These are phyloP conservation scores for Phytophthora rubi DNA, from an alignment of 352 stramenopile genomes.

Conservation along the genomic window DNA sequence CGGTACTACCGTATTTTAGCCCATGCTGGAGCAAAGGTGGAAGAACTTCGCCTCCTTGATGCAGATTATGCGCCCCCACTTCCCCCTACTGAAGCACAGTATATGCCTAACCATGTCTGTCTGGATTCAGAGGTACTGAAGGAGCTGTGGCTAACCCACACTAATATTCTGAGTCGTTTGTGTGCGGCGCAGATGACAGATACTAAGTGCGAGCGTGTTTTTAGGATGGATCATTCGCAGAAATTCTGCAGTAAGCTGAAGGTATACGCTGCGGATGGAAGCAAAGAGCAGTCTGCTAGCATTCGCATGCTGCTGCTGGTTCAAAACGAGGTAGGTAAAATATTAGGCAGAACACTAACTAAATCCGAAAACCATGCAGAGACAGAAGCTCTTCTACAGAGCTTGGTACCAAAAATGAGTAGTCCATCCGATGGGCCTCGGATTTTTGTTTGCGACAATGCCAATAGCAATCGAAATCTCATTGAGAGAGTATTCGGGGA, in stretches of 20 bases:
- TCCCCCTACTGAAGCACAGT: background rate
- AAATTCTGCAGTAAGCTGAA: conserved; percentile 24
- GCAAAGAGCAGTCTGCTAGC: conserved; percentile 6
- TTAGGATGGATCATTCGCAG: conserved; percentile 14
- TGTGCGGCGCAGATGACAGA: background rate
- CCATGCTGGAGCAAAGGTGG: background rate
- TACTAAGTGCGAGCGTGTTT: conserved; percentile 10
- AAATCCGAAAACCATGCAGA: conserved; percentile 19
- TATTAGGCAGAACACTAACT: background rate
- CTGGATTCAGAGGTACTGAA: conserved; percentile 7
- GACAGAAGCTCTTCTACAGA: conserved; percentile 11
- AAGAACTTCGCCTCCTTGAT: background rate
- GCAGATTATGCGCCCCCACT: background rate
- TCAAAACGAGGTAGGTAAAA: conserved; percentile 8
- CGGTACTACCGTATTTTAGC: background rate
- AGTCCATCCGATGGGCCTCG: conserved; percentile 7
- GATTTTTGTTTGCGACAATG: conserved; percentile 14
- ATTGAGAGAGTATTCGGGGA: conserved; percentile 7
- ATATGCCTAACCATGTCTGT: background rate
- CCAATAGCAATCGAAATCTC: conserved; percentile 7
- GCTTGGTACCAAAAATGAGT: conserved; percentile 2
- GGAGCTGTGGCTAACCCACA: conserved; percentile 3
- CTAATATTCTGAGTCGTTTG: conserved; percentile 7
- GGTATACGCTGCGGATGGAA: background rate
- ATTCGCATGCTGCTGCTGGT: conserved; percentile 18